Evolutionary conservation across 75 land plant genomes (phyloP).

Genomic region (Chamaecyparis obtusa): DNA sequence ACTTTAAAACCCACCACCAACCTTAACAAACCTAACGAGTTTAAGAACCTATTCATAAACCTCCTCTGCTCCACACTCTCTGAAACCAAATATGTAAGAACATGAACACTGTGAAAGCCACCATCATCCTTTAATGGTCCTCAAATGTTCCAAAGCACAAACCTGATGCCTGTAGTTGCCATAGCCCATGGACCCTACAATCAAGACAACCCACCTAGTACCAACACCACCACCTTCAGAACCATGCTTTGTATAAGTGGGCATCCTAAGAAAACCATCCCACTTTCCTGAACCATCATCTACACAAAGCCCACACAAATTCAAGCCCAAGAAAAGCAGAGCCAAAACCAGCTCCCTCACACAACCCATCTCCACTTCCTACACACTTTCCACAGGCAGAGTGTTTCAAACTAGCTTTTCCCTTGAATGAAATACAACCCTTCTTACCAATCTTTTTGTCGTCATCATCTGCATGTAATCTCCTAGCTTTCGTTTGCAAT

Average conservation of each 20-base stretch:
- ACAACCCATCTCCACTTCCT: neutral
- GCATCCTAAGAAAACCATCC: constrained; percentile 14
- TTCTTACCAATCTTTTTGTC: neutral
- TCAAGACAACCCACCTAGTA: constrained; percentile 86
- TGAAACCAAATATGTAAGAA: neutral
- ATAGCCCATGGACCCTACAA: constrained; percentile 90
- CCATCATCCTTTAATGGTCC: neutral
- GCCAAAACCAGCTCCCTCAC: neutral
- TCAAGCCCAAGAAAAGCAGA: neutral
- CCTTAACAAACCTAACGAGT: no score
- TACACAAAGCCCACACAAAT: neutral
- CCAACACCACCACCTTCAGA: constrained; percentile 31
- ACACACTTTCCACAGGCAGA: neutral
- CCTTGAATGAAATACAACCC: neutral
- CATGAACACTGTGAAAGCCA: neutral
- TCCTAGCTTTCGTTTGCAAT: no score
- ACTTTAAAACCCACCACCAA: no score
- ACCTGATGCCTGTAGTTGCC: constrained; percentile 97
- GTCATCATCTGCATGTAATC: no score
- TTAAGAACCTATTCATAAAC: no score
- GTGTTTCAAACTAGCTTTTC: no score
- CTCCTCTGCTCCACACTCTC: no score
- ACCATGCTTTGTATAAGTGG: neutral
- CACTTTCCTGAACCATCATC: neutral
- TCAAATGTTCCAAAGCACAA: neutral